A percentile compares a stretch with the other conserved stretches of the same genome.
Evolutionary conservation across 495 filamentous ascomycete species (phyloP).

Genomic region (Cladorrhinum samala): DNA sequence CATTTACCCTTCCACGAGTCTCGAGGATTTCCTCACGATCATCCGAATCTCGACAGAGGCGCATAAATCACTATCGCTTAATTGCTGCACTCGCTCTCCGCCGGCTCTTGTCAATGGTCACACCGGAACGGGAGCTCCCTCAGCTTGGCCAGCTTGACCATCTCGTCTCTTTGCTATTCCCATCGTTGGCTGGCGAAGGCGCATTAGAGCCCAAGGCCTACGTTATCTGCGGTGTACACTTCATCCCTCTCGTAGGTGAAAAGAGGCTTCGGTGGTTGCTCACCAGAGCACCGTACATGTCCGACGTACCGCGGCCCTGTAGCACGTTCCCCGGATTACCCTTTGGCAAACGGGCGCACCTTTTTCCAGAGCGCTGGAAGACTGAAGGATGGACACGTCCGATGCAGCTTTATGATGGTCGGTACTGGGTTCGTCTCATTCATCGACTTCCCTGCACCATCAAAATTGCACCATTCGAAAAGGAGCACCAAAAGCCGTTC

Average conservation of each 20-base stretch:
- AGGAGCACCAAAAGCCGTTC: slow-evolving; percentile 42
- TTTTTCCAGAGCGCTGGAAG: slow-evolving; percentile 5
- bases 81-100: slow-evolving; percentile 37
- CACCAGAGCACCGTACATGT: slow-evolving; percentile 32
- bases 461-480: slow-evolving; percentile 45
- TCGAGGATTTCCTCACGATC: slow-evolving; percentile 11
- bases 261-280: slow-evolving; percentile 33
- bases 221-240: slow-evolving; percentile 48
- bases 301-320: slow-evolving; percentile 19
- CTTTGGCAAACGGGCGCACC: slow-evolving; percentile 3
- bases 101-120: slow-evolving; percentile 33
- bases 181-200: slow-evolving; percentile 15
- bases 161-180: slow-evolving; percentile 33
- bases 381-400: slow-evolving; percentile 22
- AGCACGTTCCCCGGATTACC: slow-evolving; percentile 11
- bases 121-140: slow-evolving; percentile 29
- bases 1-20: slow-evolving; percentile 10
- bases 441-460: slow-evolving; percentile 34
- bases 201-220: slow-evolving; percentile 39
- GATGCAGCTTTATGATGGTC: slow-evolving; percentile 67
- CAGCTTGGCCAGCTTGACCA: slow-evolving; percentile 28
- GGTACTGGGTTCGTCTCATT: slow-evolving; percentile 70
- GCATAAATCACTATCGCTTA: slow-evolving; percentile 26
- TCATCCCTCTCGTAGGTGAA: slow-evolving; percentile 37
- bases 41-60: slow-evolving; percentile 18